Evolutionary conservation across 768 basidiomycete species (phyloP).

Genomic region (Leccinum truebloodii): DNA sequence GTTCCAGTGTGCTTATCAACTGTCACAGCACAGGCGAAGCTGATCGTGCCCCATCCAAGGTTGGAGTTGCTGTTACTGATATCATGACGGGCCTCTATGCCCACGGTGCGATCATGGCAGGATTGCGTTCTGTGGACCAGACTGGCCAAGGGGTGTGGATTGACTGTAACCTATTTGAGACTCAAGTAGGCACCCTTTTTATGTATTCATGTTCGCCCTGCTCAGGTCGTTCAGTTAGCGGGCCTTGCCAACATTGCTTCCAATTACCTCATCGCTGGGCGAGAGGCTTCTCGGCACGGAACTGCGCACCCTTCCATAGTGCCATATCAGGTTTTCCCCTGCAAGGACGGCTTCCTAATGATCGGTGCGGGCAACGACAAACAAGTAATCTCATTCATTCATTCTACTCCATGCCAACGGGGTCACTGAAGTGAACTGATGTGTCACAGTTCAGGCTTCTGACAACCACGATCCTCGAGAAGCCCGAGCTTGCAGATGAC

Average conservation of each 20-base stretch:
- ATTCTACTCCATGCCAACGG: neutral
- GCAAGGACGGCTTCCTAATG: constrained; percentile 88
- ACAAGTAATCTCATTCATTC: constrained; percentile 50
- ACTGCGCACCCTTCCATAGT: constrained; percentile 94
- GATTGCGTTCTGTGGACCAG: constrained; percentile 73
- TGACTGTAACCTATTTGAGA: constrained; percentile 91
- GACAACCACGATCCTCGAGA: constrained; percentile 58
- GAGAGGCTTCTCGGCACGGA: constrained; percentile 85
- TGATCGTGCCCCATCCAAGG: constrained; percentile 84
- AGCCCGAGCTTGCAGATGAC: constrained; percentile 60
- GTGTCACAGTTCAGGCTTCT: constrained; percentile 66
- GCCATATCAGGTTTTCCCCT: constrained; percentile 89
- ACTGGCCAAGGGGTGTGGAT: constrained; percentile 91
- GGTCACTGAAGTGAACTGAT: constrained; percentile 16
- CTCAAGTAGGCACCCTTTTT: constrained; percentile 57
- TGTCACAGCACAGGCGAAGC: constrained; percentile 78
- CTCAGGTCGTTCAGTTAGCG: constrained; percentile 58
- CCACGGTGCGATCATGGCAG: constrained; percentile 92
- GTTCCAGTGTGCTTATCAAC: constrained; percentile 13
- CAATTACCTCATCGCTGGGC: constrained; percentile 85
- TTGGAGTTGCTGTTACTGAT: constrained; percentile 94
- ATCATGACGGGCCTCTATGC: constrained; percentile 87
- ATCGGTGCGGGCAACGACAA: constrained; percentile 90
- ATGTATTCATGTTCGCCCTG: neutral
- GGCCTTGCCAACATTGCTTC: constrained; percentile 91